Evolutionary conservation across 2,329 filamentous ascomycete species (phyloP), one percentile per base, ranked within the genome.

Genomic region (Fonsecaea pugnacius): DNA sequence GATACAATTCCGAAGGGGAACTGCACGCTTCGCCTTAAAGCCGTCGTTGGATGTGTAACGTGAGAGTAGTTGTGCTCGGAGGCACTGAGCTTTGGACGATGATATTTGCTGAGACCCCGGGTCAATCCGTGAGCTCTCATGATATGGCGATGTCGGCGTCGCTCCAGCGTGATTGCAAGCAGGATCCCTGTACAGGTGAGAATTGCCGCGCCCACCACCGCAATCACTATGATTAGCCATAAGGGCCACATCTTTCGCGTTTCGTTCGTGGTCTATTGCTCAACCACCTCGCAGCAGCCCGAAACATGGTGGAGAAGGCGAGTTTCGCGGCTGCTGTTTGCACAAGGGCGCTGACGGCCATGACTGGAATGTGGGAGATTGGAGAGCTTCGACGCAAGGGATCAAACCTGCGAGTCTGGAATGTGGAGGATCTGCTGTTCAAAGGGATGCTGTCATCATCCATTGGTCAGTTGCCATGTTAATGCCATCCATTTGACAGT

Each of bases 401-500:
- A 65, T 60, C 52, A 60, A 50, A 62, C 32, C 18, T 10, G 24
- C 8, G 4, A 43, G 4, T 4, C 12, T 51, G 61, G 62, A 62
- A 59, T 64, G 57, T 27, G 24, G 48, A 50, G 32, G 24, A 52
- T 32, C 12, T 48, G 38, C 16, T 33, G 40, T 58, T 55, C n/a
- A 30, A 30, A 57, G 24, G 40, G 58, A 61, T 58, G 33, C 53
- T 58, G 58, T 5, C 30, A 87, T 48, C 2, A 48, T 24, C 43
- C 18, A 18, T 48, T 48, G 21, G 70, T 27, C n/a, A 7, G 38
- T 16, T 18, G 1, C 27, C 27, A 30, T 30, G 27, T 30, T 6
- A 6, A 6, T 43, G 38, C n/a, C 5, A 7, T 8, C n/a, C 5
- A 14, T n/a, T 18, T 18, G n/a, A 43, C 27, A 30, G 27, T 18